Base-by-base conservation (phyloP, 2,329 filamentous ascomycete genomes). In the Penicillium sp. region DNA sequence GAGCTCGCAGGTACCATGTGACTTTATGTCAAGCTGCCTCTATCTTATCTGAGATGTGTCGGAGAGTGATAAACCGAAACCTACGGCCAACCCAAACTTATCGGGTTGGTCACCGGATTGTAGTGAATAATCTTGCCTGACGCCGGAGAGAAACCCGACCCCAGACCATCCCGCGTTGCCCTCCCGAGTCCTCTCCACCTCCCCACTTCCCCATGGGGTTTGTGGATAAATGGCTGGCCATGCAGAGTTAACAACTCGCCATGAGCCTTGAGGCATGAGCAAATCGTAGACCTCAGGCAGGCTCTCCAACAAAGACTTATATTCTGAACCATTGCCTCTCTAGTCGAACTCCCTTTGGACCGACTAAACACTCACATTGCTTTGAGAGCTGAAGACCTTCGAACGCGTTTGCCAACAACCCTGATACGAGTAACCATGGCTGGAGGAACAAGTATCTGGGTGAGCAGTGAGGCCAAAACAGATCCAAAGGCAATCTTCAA, bases 401-500 rank as follows among this genome's bases (percentile, higher is more conserved):
- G 12, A 42, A 15, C 41, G 10, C 25, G 42, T 25, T 47, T 51
- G 37, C 35, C 34, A 48, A n/a, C n/a, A 34, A 10, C 14, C 11
- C n/a, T 2, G 7, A 48, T 7, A 15, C 17, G 25, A 48, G 14
- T 14, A 22, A 8, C 11, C 22, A 78, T 78, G 76, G 76, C 72
- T 28, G 75, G 75, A 37, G 74, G 75, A 39, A 76, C 73, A 50
- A 76, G 73, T 17, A 68, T 78, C 3, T 78, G 75, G 75, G 69
- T 71, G 10, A 73, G 69, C 45, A 73, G 71, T 12, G 76, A 78
- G 31, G 75, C 69, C 61, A 75, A 71, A 58, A 70, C 64, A 4
- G 75, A 78, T 45, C 76, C 74, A 2, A 68, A 58, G 34, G 70
- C 75, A 41, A 77, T 78, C 48, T 78, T 76, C 66, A 78, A 78